Percentiles rank a stretch among this genome's conserved stretches.
These are phyloP conservation scores for Fragaria vesca DNA, from an alignment of 306 rosid species.

Conservation along the genomic window DNA sequence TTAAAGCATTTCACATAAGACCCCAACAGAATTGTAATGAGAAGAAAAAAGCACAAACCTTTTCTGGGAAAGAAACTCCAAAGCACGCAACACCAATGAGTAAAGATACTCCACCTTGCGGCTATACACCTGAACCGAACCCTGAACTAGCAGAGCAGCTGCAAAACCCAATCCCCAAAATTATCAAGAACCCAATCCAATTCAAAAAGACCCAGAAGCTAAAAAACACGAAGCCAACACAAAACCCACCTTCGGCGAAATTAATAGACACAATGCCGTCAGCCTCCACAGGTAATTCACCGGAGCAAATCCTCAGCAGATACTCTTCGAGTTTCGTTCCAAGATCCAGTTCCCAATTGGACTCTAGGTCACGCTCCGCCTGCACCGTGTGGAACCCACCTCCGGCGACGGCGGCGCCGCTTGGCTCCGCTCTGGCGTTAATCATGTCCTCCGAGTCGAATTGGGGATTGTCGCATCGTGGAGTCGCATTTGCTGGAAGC, in stretches of 20 bases:
- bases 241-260: constrained; percentile 79
- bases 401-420: constrained; percentile 24
- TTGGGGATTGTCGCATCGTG: constrained; percentile 17
- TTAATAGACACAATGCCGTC: constrained; percentile 56
- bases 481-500: constrained; percentile 26
- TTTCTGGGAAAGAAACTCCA: constrained; percentile 89
- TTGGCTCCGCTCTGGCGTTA: constrained; percentile 37
- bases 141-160: constrained; percentile 97
- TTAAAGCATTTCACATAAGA: not conserved
- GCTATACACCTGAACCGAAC: constrained; percentile 93
- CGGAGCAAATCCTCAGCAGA: constrained; percentile 75
- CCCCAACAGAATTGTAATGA: not conserved
- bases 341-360: constrained; percentile 97
- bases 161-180: constrained; percentile 28
- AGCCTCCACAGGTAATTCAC: constrained; percentile 61
- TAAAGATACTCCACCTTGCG: constrained; percentile 90
- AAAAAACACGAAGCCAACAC: not conserved
- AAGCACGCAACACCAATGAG: constrained; percentile 79
- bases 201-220: not conserved
- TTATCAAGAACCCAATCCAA: constrained; percentile 19
- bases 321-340: constrained; percentile 83
- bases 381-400: constrained; percentile 62
- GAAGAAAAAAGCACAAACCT: constrained; percentile 48
- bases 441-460: constrained; percentile 45
- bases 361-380: constrained; percentile 83